A percentile compares a stretch with the other conserved stretches of the same genome.
Evolutionary conservation across 2,329 filamentous ascomycete genomes (phyloP).

Genomic region (Claviceps citrina): DNA sequence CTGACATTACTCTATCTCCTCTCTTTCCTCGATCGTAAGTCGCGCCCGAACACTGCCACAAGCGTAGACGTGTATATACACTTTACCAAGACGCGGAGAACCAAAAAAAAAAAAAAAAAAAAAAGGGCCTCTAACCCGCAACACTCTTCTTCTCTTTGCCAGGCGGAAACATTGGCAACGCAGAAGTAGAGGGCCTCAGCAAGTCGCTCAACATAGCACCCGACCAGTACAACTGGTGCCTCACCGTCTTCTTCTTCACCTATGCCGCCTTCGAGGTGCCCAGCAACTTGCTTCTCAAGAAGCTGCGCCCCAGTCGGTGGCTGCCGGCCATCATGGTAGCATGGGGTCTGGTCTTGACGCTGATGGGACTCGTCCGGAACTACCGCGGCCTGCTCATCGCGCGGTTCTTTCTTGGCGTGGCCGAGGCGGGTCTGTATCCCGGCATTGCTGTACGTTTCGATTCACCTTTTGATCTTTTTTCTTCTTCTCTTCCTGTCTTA

Average conservation of each 20-base stretch:
- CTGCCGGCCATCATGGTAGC: constrained; percentile 61
- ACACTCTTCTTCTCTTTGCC: too few relatives aligned
- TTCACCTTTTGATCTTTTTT: too few relatives aligned
- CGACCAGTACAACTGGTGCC: constrained; percentile 55
- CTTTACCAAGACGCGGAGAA: too few relatives aligned
- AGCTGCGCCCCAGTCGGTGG: constrained; percentile 56
- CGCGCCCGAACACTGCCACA: background rate
- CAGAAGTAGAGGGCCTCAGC: constrained; percentile 45
- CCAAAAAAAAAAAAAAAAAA: too few relatives aligned
- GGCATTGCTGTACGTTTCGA: constrained; percentile 35
- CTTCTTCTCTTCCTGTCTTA: too few relatives aligned
- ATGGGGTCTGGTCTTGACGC: constrained; percentile 33
- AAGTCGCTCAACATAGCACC: constrained; percentile 41
- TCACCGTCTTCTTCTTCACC: constrained; percentile 62
- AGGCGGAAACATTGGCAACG: constrained; percentile 49
- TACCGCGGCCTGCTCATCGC: constrained; percentile 32
- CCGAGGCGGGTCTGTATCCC: constrained; percentile 51
- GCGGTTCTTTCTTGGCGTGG: constrained; percentile 47
- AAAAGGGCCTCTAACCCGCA: background rate
- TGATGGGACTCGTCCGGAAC: constrained; percentile 37
- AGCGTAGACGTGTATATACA: background rate
- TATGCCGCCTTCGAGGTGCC: constrained; percentile 63
- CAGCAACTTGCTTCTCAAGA: constrained; percentile 66
- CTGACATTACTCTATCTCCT: constrained; percentile 53
- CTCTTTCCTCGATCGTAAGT: constrained; percentile 47